A percentile compares a stretch with the other conserved stretches of the same genome.
These are phyloP conservation scores for Pythium brachiatum DNA, from an alignment of 352 stramenopile genomes.

Conservation along the genomic window DNA sequence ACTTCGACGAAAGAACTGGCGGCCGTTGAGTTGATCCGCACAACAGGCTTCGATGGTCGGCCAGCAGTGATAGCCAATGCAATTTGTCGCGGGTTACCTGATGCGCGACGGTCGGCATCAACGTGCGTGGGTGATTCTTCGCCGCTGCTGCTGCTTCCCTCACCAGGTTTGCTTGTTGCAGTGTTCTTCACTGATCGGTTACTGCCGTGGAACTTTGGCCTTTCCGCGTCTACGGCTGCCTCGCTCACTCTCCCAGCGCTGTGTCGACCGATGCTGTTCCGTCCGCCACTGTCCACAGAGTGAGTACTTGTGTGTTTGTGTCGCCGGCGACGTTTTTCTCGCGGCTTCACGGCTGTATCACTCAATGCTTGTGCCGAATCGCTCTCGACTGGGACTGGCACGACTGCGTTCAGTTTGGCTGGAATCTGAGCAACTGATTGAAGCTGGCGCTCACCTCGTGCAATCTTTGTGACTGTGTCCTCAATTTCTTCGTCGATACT, in stretches of 20 bases:
- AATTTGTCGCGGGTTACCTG: slow-evolving; percentile 16
- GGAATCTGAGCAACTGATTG: slow-evolving; percentile 6
- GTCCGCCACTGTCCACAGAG: slow-evolving; percentile 3
- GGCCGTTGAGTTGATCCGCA: background rate
- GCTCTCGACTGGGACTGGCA: background rate
- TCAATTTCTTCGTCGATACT: slow-evolving; percentile 36
- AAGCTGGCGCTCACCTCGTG: slow-evolving; percentile 32
- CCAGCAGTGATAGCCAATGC: background rate
- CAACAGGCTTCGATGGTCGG: background rate
- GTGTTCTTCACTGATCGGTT: background rate
- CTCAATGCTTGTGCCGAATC: background rate
- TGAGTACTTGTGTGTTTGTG: slow-evolving; percentile 7
- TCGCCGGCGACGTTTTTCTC: slow-evolving; percentile 4
- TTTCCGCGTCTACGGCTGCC: background rate
- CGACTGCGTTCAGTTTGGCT: slow-evolving; percentile 3
- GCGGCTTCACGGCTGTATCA: background rate
- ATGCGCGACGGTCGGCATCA: background rate
- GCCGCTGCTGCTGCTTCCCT: slow-evolving; percentile 2
- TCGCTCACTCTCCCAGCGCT: background rate
- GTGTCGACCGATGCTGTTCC: slow-evolving; percentile 5
- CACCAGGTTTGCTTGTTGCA: background rate
- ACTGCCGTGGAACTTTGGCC: background rate
- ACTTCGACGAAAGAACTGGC: slow-evolving; percentile 15
- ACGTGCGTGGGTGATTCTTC: background rate
- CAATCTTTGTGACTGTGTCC: slow-evolving; percentile 29